phyloP scores from a whole-genome alignment of 169 alveolate genomes.

The Cryptosporidium xiaoi region DNA sequence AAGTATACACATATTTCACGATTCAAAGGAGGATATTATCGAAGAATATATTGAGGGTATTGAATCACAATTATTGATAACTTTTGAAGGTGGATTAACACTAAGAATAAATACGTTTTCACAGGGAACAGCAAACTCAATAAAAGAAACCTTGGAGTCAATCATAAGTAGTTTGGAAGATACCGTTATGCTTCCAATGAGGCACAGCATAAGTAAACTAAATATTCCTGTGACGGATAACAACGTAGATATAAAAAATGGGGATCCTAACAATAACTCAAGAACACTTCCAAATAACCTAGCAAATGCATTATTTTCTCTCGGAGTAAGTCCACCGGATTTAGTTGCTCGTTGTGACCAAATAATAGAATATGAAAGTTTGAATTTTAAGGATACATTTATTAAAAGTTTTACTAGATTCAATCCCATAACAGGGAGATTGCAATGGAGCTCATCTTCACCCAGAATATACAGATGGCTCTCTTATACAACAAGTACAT shows the following conservation, averaged over 20 bases:
- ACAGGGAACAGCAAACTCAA: constrained; percentile 59
- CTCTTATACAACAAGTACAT: constrained; percentile 58
- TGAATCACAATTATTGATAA: constrained; percentile 51
- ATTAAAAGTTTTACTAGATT: constrained; percentile 32
- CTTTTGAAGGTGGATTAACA: constrained; percentile 64
- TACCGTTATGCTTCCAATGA: constrained; percentile 29
- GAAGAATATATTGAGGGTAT: constrained; percentile 39
- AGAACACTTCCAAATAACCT: not conserved
- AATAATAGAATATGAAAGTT: constrained; percentile 27
- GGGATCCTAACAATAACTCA: not conserved
- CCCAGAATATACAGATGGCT: constrained; percentile 70
- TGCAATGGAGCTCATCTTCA: constrained; percentile 57
- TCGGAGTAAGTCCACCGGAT: constrained; percentile 69
- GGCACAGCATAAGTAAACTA: constrained; percentile 11
- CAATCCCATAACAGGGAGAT: constrained; percentile 51
- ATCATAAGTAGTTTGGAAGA: constrained; percentile 52
- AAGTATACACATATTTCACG: constrained; percentile 4
- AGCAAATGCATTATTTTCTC: constrained; percentile 14
- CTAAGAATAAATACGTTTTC: constrained; percentile 51
- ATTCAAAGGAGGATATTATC: constrained; percentile 43
- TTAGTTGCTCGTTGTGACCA: constrained; percentile 36
- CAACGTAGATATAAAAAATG: not conserved
- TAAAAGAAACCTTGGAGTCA: constrained; percentile 28
- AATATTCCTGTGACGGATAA: not conserved
- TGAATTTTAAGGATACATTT: constrained; percentile 25